Base-by-base conservation (phyloP, 73 alveolate genomes). In the Urostyla sp. region DNA sequence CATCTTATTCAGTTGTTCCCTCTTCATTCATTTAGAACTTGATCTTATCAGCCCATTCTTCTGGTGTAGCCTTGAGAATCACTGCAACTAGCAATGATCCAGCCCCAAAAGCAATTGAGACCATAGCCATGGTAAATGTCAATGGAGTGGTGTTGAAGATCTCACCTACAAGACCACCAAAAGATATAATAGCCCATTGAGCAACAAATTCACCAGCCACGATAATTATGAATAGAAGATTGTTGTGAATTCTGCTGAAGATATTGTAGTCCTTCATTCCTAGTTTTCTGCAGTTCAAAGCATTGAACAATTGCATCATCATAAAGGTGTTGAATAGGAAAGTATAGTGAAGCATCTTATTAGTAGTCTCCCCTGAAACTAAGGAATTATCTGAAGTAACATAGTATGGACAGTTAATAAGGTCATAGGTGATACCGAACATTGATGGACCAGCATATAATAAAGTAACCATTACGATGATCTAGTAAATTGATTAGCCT, bases 311-410 rank as follows among this genome's bases (percentile, higher is more conserved):
- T 49, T 89, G 91, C 90, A 92, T 77, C 58, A 85, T 76, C 45
- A 92, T 95, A 72, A 92, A 92, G 30, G 87, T 63, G 87, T 84
- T 83, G 91, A 92, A 92, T 37, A 92, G 75, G 67, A 92, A 76
- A 44, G 98, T 92, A 75, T 67, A 79, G 69, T 92, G 98, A 51
- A 77, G 66, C 21, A 84, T 78, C 73, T 80, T 87, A 30, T 80
- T 69, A 36, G 66, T 37, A 44, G 80, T 87, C 80, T 80, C 77
- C 10, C 8, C 27, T 18, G 57, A 7, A 7, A 44, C 59, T 13
- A 4, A 3, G 3, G 35, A 59, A 59, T 6, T 37, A 4, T 11
- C 27, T 6, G 32, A 35, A 7, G 52, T 6, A 7, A 37, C 45
- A 24, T 43, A 43, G 80, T 40, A 66, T 18, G 15, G 49, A 66